Evolutionary conservation across 371 early-diverging fungal genomes (phyloP).

Genomic region (Apophysomyces ossiformis): DNA sequence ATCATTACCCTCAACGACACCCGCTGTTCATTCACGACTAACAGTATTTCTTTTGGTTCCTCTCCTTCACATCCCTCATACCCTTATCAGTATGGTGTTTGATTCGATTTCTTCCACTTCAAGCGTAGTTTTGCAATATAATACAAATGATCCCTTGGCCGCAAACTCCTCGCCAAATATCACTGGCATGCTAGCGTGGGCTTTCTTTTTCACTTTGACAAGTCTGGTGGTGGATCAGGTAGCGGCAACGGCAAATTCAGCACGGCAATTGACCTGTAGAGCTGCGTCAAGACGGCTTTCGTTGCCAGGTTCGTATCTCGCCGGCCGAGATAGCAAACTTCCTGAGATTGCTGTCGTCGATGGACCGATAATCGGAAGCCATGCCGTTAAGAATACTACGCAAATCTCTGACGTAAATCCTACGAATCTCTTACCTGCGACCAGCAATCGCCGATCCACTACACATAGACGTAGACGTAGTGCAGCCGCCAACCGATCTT

Average conservation of each 20-base stretch:
- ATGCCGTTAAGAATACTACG: neutral
- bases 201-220: conserved; percentile 39
- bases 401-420: no score
- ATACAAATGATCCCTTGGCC: neutral
- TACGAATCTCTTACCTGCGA: neutral
- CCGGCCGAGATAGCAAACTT: conserved; percentile 4
- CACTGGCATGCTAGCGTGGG: conserved; percentile 41
- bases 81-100: conserved; percentile 40
- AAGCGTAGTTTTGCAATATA: neutral
- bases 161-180: conserved; percentile 19
- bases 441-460: neutral
- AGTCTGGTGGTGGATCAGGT: conserved; percentile 40
- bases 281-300: conserved; percentile 20
- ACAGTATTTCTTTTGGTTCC: conserved; percentile 37
- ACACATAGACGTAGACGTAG: conserved; percentile 6
- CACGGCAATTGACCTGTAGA: neutral
- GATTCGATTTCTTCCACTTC: conserved; percentile 22
- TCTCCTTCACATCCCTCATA: conserved; percentile 44
- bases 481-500: neutral
- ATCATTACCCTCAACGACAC: neutral
- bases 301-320: conserved; percentile 31
- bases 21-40: conserved; percentile 12
- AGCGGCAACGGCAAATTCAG: conserved; percentile 8
- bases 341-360: neutral
- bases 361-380: neutral